A percentile compares a stretch with the other conserved stretches of the same genome.
Evolutionary conservation across 495 filamentous ascomycete species (phyloP).

Genomic region (Pseudoneurospora amorphoporcata): DNA sequence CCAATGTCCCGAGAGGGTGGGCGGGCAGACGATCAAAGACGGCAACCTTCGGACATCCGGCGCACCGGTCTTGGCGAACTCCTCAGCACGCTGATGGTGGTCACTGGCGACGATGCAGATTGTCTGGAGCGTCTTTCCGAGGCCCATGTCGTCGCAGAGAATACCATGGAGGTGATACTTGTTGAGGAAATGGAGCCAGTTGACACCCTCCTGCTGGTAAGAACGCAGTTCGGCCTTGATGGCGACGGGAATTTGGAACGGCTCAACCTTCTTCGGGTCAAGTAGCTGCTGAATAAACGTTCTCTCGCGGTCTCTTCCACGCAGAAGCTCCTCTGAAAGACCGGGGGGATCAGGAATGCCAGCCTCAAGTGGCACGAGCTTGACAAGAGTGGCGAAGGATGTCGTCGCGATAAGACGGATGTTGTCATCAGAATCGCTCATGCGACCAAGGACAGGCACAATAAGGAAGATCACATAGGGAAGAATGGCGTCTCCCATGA

Average conservation of each 20-base stretch:
- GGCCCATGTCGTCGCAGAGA: slow-evolving; percentile 98
- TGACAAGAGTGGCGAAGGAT: slow-evolving; percentile 92
- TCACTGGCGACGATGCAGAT: slow-evolving; percentile 97
- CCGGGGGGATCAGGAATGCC: slow-evolving; percentile 96
- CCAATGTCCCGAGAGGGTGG: slow-evolving; percentile 97
- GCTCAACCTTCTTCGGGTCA: slow-evolving; percentile 88
- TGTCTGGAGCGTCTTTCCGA: slow-evolving; percentile 94
- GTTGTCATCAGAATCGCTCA: slow-evolving; percentile 97
- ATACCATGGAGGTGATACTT: slow-evolving; percentile 96
- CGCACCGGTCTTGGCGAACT: slow-evolving; percentile 68
- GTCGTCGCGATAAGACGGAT: slow-evolving; percentile 91
- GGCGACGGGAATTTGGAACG: slow-evolving; percentile 84
- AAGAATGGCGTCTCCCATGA: slow-evolving; percentile 93
- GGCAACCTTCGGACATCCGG: slow-evolving; percentile 71
- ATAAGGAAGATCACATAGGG: slow-evolving; percentile 99
- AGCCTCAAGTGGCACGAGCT: slow-evolving; percentile 96
- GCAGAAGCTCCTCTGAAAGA: slow-evolving; percentile 74
- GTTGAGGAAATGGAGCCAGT: slow-evolving; percentile 97
- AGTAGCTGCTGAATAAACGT: slow-evolving; percentile 96
- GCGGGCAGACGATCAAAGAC: slow-evolving; percentile 90
- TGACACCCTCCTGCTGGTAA: slow-evolving; percentile 97
- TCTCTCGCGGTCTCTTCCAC: slow-evolving; percentile 82
- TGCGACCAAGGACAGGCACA: slow-evolving; percentile 94
- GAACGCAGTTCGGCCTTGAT: slow-evolving; percentile 94
- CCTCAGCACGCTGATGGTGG: slow-evolving; percentile 84